phyloP scores from a whole-genome alignment of 768 basidiomycete genomes.

The Suillus alpinus region DNA sequence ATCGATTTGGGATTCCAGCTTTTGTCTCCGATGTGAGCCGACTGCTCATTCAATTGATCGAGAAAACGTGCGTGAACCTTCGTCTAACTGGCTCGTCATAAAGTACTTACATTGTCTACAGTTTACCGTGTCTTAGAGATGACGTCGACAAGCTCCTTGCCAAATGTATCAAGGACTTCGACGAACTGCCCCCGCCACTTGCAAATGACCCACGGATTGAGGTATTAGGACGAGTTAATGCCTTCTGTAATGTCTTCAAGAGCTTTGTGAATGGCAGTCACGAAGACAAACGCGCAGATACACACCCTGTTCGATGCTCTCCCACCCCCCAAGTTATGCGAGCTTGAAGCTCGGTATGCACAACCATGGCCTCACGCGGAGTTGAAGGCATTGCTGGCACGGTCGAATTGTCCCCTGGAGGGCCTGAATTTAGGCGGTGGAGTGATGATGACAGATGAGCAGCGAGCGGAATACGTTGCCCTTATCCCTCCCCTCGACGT shows the following conservation, averaged over 20 bases:
- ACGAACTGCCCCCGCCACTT: conserved; percentile 38
- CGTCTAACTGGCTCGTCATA: conserved; percentile 1
- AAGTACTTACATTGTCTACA: conserved; percentile 19
- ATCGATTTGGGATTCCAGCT: conserved; percentile 53
- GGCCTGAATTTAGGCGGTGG: conserved; percentile 16
- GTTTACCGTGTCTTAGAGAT: conserved; percentile 44
- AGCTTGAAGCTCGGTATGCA: no score
- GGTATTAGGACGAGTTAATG: conserved; percentile 40
- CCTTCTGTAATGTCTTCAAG: conserved; percentile 42
- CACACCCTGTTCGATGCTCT: no score
- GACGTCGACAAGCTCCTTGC: conserved; percentile 40
- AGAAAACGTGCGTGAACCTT: conserved; percentile 42
- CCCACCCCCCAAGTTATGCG: no score
- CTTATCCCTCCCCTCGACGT: no score
- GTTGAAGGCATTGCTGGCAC: no score
- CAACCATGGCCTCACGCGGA: no score
- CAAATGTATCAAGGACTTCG: conserved; percentile 32
- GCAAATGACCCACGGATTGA: conserved; percentile 42
- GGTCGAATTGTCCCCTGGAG: conserved; percentile 20
- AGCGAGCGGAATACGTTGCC: conserved; percentile 9
- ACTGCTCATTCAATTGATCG: conserved; percentile 50
- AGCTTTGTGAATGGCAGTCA: conserved; percentile 30
- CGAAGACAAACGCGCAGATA: conserved; percentile 23
- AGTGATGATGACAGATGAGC: conserved; percentile 12
- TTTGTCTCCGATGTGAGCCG: conserved; percentile 52